These are phyloP conservation scores for Narthecium ossifragum DNA, from an alignment of 106 monocot species.

Conservation along the genomic window DNA sequence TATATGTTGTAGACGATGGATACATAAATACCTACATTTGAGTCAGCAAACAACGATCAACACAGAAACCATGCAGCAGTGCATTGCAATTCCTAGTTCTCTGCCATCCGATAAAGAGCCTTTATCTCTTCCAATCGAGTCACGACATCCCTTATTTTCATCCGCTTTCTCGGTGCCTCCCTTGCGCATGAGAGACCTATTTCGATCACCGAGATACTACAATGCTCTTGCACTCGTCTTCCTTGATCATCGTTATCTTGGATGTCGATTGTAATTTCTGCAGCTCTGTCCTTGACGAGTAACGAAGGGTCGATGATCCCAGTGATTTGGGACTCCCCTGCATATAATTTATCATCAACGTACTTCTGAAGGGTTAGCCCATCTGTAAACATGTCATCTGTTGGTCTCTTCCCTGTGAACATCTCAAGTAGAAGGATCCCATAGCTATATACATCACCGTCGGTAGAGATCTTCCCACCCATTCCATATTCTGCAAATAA, in stretches of 20 bases:
- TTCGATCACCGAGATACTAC: not conserved
- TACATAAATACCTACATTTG: too few relatives aligned
- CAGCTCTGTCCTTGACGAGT: not conserved
- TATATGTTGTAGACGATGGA: too few relatives aligned
- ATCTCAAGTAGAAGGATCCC: conserved; percentile 24
- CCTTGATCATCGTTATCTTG: not conserved
- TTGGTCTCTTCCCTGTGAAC: conserved; percentile 22
- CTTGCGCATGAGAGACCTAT: not conserved
- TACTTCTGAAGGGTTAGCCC: conserved; percentile 3
- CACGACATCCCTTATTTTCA: not conserved
- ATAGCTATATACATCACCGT: conserved; percentile 20
- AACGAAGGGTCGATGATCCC: not conserved
- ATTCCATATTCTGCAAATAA: conserved; percentile 14
- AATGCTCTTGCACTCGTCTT: not conserved
- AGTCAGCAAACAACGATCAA: too few relatives aligned
- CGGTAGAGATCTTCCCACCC: not conserved
- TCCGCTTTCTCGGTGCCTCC: not conserved
- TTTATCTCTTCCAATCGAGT: too few relatives aligned
- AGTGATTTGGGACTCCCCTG: too few relatives aligned
- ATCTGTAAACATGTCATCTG: conserved; percentile 5
- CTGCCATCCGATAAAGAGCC: too few relatives aligned
- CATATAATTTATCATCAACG: too few relatives aligned
- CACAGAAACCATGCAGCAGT: too few relatives aligned
- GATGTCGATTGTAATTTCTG: not conserved
- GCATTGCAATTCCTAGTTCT: too few relatives aligned